Base-by-base conservation (phyloP, 1,284 basidiomycete species). In the Ganoderma multipileum region DNA sequence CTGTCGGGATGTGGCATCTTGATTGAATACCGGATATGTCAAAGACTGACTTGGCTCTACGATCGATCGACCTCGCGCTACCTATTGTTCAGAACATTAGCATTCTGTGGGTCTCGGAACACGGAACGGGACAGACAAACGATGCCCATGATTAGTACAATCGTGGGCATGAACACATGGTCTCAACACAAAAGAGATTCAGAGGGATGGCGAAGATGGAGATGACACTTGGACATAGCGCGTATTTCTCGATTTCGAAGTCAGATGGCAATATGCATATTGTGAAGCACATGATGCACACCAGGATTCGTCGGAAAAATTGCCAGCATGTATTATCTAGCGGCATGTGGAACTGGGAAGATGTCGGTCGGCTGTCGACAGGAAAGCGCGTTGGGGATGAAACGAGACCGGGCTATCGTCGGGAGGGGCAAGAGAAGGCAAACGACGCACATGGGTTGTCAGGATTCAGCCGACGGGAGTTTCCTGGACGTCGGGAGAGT, bases 21-120 rank as follows among this genome's bases (percentile, higher is more conserved):
- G 62, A 23, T 54, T 63, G 62, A 55, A 54, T 63, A 23, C 50
- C 62, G 62, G 33, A 58, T 23, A 33, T 58, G 7, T 30, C 54
- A 2, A 18, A 55, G 47, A 1, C 16, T 50, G 26, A 26, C 30
- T 55, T n/a, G 54, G 28, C 18, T 30, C 18, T 55, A 30, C 30
- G 54, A 50, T 50, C 47, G 47, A 50, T 50, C 47, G 47, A 50
- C 23, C 23, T 50, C 23, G 47, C 47, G 44, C 44, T 47, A 23
- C 1, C 44, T 47, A 23, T 7, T 44, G 44, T 47, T n/a, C 23
- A 14, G 47, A 50, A 12, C 11, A 26, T 50, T 26, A 6, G 54
- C 12, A n/a, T n/a, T n/a, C n/a, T n/a, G 38, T 11, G 12, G 14
- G 26, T 30, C 14, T 33, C 54, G 54, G 54, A 20, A 55, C 14